Base-by-base conservation (phyloP, 768 basidiomycete genomes). In the Lactarius tabidus region DNA sequence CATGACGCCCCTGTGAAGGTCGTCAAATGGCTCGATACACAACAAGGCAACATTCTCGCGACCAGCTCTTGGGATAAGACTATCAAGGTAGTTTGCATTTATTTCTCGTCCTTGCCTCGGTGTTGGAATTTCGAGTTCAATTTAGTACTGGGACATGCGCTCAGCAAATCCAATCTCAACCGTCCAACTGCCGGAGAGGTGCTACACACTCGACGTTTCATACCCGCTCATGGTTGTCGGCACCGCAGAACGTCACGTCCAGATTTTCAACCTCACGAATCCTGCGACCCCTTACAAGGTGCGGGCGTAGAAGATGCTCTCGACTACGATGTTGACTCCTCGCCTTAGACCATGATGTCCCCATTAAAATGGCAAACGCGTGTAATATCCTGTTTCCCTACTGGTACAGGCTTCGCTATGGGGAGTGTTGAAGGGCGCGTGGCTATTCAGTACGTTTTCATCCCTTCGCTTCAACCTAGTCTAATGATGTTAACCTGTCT, bases 51-150 rank as follows among this genome's bases (percentile, higher is more conserved):
- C 17, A 86, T 95, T 67, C 79, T 95, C 23, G 92, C 88, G 15
- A 98, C 96, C 1, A 97, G 95, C 12, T 94, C 93, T 60, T 99
- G 97, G 97, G 96, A 99, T 76, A 96, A 96, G 78, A 96, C 93
- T 1, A 77, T 98, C 73, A 96, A 95, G 82, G 95, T 95, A 69
- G 62, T 77, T 72, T 55, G 52, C 57, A 65, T 36, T 36, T 58
- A n/a, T 29, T 38, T 45, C n/a, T 55, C 31, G 35, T 48, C 59
- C 28, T 31, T 7, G n/a, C 36, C 33, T 53, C 53, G 41, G 33
- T 26, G 35, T 62, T 45, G 57, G 67, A 55, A 59, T 31, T 6
- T 31, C 36, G 38, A 39, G 35, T 26, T 15, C 63, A 17, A 8
- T 39, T 20, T 70, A 97, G 93, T 98, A 97, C 72, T 98, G 95